These are phyloP conservation scores for Parasitella parasitica DNA, from an alignment of 371 early-diverging fungal species.

Conservation along the genomic window DNA sequence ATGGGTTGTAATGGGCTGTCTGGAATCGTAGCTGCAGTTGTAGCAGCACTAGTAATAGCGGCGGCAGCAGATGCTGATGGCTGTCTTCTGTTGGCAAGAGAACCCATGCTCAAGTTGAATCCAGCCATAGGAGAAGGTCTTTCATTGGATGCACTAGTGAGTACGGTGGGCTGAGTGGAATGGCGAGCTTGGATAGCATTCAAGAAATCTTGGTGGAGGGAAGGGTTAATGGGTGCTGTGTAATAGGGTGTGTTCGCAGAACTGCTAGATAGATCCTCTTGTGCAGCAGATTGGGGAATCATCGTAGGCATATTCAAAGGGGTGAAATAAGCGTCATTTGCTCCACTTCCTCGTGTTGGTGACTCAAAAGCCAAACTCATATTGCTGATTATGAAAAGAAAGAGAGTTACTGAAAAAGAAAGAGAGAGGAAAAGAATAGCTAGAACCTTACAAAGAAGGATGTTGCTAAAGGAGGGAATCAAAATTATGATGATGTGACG, in stretches of 20 bases:
- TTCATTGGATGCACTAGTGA: conserved; percentile 7
- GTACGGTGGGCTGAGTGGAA: conserved; percentile 35
- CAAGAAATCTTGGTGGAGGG: conserved; percentile 46
- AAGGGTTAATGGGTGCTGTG: conserved; percentile 49
- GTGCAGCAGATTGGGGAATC: background rate
- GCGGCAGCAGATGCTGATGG: conserved; percentile 1
- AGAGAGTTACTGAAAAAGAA: background rate
- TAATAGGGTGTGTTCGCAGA: conserved; percentile 43
- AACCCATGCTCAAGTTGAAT: conserved; percentile 17
- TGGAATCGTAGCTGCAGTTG: too few species aligned
- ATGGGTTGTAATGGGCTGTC: background rate
- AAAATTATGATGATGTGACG: conserved; percentile 9
- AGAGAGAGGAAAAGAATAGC: conserved; percentile 4
- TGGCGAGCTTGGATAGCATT: conserved; percentile 52
- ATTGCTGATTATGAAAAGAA: background rate
- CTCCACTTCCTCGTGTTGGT: conserved; percentile 32
- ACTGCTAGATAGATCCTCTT: background rate
- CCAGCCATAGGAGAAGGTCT: background rate
- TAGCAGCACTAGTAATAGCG: too few species aligned
- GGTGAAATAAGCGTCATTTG: conserved; percentile 45
- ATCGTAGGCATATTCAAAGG: conserved; percentile 35
- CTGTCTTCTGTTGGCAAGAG: conserved; percentile 24
- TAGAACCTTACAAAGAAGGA: background rate
- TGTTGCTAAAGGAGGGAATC: background rate
- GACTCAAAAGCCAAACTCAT: conserved; percentile 50